Evolutionary conservation across 495 filamentous ascomycete genomes (phyloP), one percentile per base, ranked within the genome.

Genomic region (Parathielavia appendiculata): DNA sequence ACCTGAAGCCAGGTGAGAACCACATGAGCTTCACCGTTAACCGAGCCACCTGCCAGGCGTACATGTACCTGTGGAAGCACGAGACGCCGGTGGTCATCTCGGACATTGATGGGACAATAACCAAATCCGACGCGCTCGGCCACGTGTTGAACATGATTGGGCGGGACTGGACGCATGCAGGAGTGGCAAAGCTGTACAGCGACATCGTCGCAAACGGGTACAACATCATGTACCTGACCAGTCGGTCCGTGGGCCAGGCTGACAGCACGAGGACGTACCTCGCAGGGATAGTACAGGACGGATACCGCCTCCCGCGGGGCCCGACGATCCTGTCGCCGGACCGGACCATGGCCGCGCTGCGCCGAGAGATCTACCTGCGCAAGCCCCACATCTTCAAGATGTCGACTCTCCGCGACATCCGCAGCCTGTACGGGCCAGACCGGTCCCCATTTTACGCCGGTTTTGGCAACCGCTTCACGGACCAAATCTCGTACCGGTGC

Each of bases 311-410:
- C 16, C 93, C 93, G 0, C 87, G 86, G 63, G 93, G 93, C 0
- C 93, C 93, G 5, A 91, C 92, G 0, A 97, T 99, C 57, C 85
- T 96, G 72, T 93, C 89, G 40, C 93, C 93, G 0, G 93, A 99
- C 73, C 82, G 93, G 30, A 97, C 92, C 1, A 95, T 97, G 74
- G 90, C 95, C n/a, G 95, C 93, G 1, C 77, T 99, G 17, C 80
- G 92, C 63, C 83, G 93, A 40, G 93, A 99, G 69, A 85, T 99
- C 12, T 99, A 99, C 66, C 78, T 99, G 19, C 84, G 95, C 44
- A 96, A 97, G 71, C 93, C 93, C 0, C 92, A 99, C 67, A 90
- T 97, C 5, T 99, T 99, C 83, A 99, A 99, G 75, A 99, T 99
- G 93, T 87, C 92, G 6, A 97, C 95, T 60, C 74, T 99, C 41